Base-by-base conservation (phyloP, 2,329 filamentous ascomycete genomes). In the Botrytis squamosa region DNA sequence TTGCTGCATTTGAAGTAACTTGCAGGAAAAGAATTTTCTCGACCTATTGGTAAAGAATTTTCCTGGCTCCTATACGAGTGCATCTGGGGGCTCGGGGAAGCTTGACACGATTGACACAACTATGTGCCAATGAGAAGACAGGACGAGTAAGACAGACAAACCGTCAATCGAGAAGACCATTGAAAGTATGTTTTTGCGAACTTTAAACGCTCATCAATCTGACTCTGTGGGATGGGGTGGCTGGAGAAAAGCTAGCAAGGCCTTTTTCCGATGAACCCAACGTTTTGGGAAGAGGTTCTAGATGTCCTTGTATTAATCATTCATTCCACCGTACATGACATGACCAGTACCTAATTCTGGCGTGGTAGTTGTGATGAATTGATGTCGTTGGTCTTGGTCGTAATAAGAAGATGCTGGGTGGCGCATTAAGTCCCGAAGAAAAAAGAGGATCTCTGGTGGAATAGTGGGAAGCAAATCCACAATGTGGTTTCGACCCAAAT, bases 1-100 rank as follows among this genome's bases (percentile, higher is more conserved):
- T 67, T 67, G 33, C 46, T 55, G 65, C 65, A 67, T 55, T 67
- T 40, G 36, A 67, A 67, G 65, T 67, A 67, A 67, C 65, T 67
- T 55, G 65, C 65, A 40, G 65, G 33, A 55, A 67, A 49, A 55
- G 46, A 55, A 22, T 7, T 55, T 40, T 67, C 36, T 67, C 25
- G 14, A 36, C 40, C n/a, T 44, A 49, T 67, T 33, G 64, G 33
- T 67, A 25, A 36, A 29, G 38, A 55, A 29, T 52, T 36, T 55
- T 67, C 65, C 29, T 25, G 33, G 16, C 36, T 40, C 65, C 38
- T 40, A 55, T 36, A 40, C 38, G n/a, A 40, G 46, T 67, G 64
- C 33, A 55, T 55, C 38, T 33, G 29, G 36, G 64, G 49, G 49
- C 38, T 7, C 64, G 29, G n/a, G 62, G 38, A 67, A 36, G 22